Percentiles rank a stretch among this genome's conserved stretches.
Conservation (phyloP, 2,329 filamentous ascomycete species). For the Aspergillus costaricaensis region DNA sequence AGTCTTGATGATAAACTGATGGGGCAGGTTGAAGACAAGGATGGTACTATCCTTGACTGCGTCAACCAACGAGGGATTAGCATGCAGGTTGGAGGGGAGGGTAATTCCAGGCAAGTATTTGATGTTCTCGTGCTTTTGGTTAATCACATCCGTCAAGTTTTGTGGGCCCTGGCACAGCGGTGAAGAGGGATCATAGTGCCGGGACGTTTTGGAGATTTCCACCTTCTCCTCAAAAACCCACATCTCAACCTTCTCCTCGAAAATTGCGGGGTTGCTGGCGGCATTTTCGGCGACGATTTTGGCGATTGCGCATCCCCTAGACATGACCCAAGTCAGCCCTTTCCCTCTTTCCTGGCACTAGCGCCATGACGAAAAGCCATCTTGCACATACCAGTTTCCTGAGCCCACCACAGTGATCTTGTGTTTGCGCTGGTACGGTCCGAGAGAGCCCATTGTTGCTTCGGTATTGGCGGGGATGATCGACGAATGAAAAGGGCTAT, state of each 20-base stretch:
- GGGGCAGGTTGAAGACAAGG: slow-evolving; percentile 94
- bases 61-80: slow-evolving; percentile 55
- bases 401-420: slow-evolving; percentile 79
- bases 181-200: slow-evolving; percentile 75
- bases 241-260: slow-evolving; percentile 92
- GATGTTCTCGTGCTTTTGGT: slow-evolving; percentile 89
- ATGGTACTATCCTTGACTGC: slow-evolving; percentile 83
- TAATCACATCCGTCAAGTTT: slow-evolving; percentile 90
- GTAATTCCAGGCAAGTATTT: slow-evolving; percentile 93
- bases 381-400: slow-evolving; percentile 77
- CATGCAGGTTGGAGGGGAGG: slow-evolving; percentile 69
- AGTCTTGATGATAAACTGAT: slow-evolving; percentile 82
- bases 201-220: slow-evolving; percentile 68
- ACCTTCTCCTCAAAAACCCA: slow-evolving; percentile 98
- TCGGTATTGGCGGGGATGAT: not conserved
- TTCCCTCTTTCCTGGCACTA: too few relatives aligned
- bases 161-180: slow-evolving; percentile 72
- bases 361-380: not conserved
- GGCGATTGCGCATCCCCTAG: slow-evolving; percentile 91
- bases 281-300: slow-evolving; percentile 97
- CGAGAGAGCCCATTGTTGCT: slow-evolving; percentile 36
- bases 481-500: slow-evolving; percentile 17
- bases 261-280: slow-evolving; percentile 72
- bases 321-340: slow-evolving; percentile 50
- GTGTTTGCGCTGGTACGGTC: slow-evolving; percentile 38